Evolutionary conservation across 305 asterid species (phyloP).

Genomic region (Fraxinus xanthoxyloides): DNA sequence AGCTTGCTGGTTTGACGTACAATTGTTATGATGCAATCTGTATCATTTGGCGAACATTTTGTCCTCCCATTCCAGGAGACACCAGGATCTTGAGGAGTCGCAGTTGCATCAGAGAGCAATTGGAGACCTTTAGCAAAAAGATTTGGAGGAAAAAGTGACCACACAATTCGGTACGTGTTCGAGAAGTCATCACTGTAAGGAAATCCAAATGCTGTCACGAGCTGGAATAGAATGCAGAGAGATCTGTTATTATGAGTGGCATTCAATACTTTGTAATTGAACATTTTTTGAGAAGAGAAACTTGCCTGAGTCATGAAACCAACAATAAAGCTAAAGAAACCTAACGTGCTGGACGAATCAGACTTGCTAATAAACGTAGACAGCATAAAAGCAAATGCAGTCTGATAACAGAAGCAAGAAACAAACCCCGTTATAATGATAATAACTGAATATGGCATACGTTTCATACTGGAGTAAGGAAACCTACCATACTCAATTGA

Average conservation of each 20-base stretch:
- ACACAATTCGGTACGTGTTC: slow-evolving; percentile 41
- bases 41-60: slow-evolving; percentile 57
- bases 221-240: slow-evolving; percentile 36
- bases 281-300: slow-evolving; percentile 20
- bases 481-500: slow-evolving; percentile 74
- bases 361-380: slow-evolving; percentile 84
- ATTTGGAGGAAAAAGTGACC: slow-evolving; percentile 92
- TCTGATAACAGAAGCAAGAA: slow-evolving; percentile 46
- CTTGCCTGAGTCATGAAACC: slow-evolving; percentile 82
- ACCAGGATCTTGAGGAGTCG: slow-evolving; percentile 69
- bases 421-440: not conserved
- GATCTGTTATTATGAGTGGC: slow-evolving; percentile 25
- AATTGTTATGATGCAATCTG: slow-evolving; percentile 52
- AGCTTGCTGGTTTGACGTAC: slow-evolving; percentile 36
- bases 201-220: slow-evolving; percentile 56
- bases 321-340: slow-evolving; percentile 61
- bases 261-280: slow-evolving; percentile 13
- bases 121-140: slow-evolving; percentile 71
- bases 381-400: slow-evolving; percentile 72
- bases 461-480: slow-evolving; percentile 17
- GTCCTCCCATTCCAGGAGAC: slow-evolving; percentile 69
- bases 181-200: slow-evolving; percentile 46
- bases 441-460: slow-evolving; percentile 8
- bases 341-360: slow-evolving; percentile 72
- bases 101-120: slow-evolving; percentile 59